These are phyloP conservation scores for Microsporum canis DNA, from an alignment of 2,329 filamentous ascomycete species.

Conservation along the genomic window DNA sequence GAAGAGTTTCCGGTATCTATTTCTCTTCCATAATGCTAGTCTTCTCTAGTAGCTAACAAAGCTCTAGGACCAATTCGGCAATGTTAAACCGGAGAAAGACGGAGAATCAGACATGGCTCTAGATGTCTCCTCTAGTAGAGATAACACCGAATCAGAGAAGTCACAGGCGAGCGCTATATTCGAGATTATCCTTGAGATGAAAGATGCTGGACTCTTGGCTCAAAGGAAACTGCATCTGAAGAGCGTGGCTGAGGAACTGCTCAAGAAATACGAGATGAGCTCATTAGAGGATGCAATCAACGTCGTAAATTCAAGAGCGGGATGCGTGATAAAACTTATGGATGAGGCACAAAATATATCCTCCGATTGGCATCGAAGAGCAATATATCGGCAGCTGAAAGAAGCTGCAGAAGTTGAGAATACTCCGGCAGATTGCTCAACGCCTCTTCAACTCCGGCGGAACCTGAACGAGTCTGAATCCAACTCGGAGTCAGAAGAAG, in stretches of 20 bases:
- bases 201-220: constrained; percentile 30
- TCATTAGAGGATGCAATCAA: constrained; percentile 27
- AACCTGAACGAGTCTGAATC: constrained; percentile 18
- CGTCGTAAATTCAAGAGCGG: constrained; percentile 26
- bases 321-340: constrained; percentile 25
- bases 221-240: constrained; percentile 32
- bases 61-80: neutral
- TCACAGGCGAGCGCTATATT: constrained; percentile 30
- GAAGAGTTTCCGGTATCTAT: constrained; percentile 32
- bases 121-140: constrained; percentile 1
- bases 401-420: constrained; percentile 21
- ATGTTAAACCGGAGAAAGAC: constrained; percentile 10
- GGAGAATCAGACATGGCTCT: neutral
- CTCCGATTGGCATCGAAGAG: constrained; percentile 33
- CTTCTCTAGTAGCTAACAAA: neutral
- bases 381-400: constrained; percentile 32
- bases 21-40: neutral
- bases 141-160: constrained; percentile 17
- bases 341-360: constrained; percentile 26
- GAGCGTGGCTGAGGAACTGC: constrained; percentile 23
- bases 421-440: constrained; percentile 22
- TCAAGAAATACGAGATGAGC: constrained; percentile 26
- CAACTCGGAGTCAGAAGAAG: constrained; percentile 15
- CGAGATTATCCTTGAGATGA: constrained; percentile 28
- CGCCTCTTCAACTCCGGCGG: constrained; percentile 24